Evolutionary conservation across 768 basidiomycete genomes (phyloP), one percentile per base, ranked within the genome.

Genomic region (Chalciporus sphaerocephalus): DNA sequence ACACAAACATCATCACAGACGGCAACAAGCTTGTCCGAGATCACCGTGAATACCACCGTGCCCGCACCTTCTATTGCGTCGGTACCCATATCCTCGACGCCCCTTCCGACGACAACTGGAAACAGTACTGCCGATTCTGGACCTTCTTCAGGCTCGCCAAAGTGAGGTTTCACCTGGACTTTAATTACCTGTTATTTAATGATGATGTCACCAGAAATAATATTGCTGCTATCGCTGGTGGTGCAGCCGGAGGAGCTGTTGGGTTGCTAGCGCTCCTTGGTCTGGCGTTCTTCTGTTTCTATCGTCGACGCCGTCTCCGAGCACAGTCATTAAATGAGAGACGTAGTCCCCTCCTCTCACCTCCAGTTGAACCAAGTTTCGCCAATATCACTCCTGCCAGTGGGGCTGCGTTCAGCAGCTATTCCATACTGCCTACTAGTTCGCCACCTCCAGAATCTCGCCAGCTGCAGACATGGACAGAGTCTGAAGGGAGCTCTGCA

Each of bases 241-340:
- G 53, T 27, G 47, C 24, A 2, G 46, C 23, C n/a, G 60, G 54
- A 15, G 60, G 60, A n/a, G 50, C 12, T 24, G 15, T 42, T 12
- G 53, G 50, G 22, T 28, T 61, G 13, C 35, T 61, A 1, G 55
- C 32, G 13, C 44, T 62, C 2, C 16, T 52, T 44, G 51, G 10
- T 7, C 33, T 59, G n/a, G 42, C 22, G 2, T 23, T 50, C 0
- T 44, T 47, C 17, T 62, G 33, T 32, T 24, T 43, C 42, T 50
- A 49, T 22, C 48, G 51, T 15, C 59, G 52, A 4, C 41, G 42
- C 3, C 46, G 37, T 12, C 48, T 27, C 28, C 46, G 12, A n/a
- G 2, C 44, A n/a, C 12, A 38, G 7, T 2, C 16, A 8, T 21
- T 38, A 0, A 43, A 47, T 6, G 51, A 57, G 12, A 41, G 42